These are phyloP conservation scores for Alnus glutinosa DNA, from an alignment of 306 rosid genomes.

Conservation along the genomic window DNA sequence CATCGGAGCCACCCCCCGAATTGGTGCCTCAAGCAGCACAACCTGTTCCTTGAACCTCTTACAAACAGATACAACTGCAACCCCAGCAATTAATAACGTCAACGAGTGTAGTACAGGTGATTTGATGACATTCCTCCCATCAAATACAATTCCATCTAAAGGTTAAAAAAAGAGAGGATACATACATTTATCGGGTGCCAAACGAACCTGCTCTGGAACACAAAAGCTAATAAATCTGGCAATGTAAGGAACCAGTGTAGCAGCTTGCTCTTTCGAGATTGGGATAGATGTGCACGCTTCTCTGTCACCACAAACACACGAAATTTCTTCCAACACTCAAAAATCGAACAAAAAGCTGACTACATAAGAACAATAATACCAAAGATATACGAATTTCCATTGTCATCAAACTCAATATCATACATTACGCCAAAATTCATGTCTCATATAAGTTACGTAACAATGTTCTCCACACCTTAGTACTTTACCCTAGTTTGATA, in stretches of 20 bases:
- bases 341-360: neutral
- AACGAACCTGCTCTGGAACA: slow-evolving; percentile 65
- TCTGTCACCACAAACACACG: slow-evolving; percentile 45
- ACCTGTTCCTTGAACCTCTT: slow-evolving; percentile 77
- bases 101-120: neutral
- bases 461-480: neutral
- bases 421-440: neutral
- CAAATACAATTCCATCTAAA: slow-evolving; percentile 8
- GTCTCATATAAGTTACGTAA: neutral
- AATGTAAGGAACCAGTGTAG: slow-evolving; percentile 40
- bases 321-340: slow-evolving; percentile 9
- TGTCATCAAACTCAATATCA: neutral
- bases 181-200: slow-evolving; percentile 83
- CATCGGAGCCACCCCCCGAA: slow-evolving; percentile 85
- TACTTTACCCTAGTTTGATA: neutral
- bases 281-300: slow-evolving; percentile 60
- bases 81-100: slow-evolving; percentile 18
- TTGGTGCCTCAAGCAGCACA: slow-evolving; percentile 70
- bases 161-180: neutral
- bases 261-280: slow-evolving; percentile 57
- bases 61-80: slow-evolving; percentile 76
- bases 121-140: neutral
- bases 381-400: neutral
- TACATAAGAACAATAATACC: neutral
- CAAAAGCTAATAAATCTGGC: slow-evolving; percentile 61